These are phyloP conservation scores for Picea sitchensis DNA, from an alignment of 75 land plant species.

Conservation along the genomic window DNA sequence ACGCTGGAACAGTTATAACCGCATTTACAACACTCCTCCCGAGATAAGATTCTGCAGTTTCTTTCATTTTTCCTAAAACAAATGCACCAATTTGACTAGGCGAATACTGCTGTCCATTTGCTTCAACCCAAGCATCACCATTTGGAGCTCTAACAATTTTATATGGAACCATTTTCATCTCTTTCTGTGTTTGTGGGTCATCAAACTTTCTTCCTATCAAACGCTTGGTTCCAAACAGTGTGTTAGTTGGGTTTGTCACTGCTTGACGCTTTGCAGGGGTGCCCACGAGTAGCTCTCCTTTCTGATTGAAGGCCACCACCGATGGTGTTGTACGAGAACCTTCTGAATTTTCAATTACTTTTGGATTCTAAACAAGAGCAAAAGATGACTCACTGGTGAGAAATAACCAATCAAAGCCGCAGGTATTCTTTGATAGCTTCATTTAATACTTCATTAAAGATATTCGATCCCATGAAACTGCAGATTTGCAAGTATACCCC, in stretches of 20 bases:
- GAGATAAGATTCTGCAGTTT: constrained; percentile 71
- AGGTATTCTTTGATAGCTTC: background rate
- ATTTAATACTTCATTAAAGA: background rate
- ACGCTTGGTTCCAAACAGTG: constrained; percentile 71
- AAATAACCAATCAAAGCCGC: background rate
- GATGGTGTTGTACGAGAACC: constrained; percentile 81
- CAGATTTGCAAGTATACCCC: background rate
- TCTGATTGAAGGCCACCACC: constrained; percentile 61
- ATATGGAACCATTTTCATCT: constrained; percentile 80
- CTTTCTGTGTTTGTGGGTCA: constrained; percentile 72
- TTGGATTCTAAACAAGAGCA: constrained; percentile 38
- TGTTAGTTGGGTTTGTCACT: constrained; percentile 70
- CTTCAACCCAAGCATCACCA: constrained; percentile 88
- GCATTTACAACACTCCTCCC: constrained; percentile 62
- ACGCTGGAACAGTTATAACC: constrained; percentile 72
- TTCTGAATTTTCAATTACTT: constrained; percentile 76
- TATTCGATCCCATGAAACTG: background rate
- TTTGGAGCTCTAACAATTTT: constrained; percentile 69
- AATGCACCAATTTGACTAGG: constrained; percentile 82
- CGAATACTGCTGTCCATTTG: constrained; percentile 63
- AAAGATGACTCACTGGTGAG: background rate
- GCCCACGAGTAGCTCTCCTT: constrained; percentile 68
- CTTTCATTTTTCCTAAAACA: constrained; percentile 70
- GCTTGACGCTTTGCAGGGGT: constrained; percentile 84
- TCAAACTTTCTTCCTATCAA: constrained; percentile 67